Base-by-base conservation (phyloP, 192 early-diverging fungal species). In the Linnemannia elongata region DNA sequence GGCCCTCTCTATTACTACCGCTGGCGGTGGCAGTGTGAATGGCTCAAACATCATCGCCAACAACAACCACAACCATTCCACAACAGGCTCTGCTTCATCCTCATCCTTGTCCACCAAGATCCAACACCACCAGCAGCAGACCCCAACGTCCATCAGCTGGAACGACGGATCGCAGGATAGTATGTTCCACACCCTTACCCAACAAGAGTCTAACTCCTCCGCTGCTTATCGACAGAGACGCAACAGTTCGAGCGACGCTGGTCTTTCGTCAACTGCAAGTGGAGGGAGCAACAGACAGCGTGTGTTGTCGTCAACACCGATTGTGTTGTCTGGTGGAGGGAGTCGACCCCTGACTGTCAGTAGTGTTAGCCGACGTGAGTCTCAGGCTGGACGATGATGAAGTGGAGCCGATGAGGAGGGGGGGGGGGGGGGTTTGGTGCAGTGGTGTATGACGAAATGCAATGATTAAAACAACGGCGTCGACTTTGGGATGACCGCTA, bases 201-300 rank as follows among this genome's bases (percentile, higher is more conserved):
- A 57, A 24, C 74, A 75, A 60, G 49, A 75, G 54, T 47, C 74
- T 20, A 75, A 75, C 52, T 10, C n/a, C 17, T 10, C 3, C 20
- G 57, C 57, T 20, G 20, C 39, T 15, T 41, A 30, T 45, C 36
- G 55, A 1, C 57, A 68, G 10, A 33, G 47, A 66, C 30, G 60
- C 30, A 66, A 66, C 30, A 66, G 27, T 66, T 66, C 17, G 5
- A 57, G 49, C 9, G 27, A 36, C 17, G 24, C 35, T n/a, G 4
- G 5, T 45, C 52, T 20, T 41, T 39, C 39, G 13, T 60, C 7
- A 22, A 52, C 1, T 17, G 20, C 20, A 20, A 35, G 49, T 35
- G 63, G 74, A 45, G 36, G 39, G 35, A 49, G 42, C 36, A 60
- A 55, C n/a, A 45, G 68, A 24, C 80, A 82, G 49, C 80, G 80